phyloP scores from a whole-genome alignment of 805 yeast species.

The Ogataea salicorniae region DNA sequence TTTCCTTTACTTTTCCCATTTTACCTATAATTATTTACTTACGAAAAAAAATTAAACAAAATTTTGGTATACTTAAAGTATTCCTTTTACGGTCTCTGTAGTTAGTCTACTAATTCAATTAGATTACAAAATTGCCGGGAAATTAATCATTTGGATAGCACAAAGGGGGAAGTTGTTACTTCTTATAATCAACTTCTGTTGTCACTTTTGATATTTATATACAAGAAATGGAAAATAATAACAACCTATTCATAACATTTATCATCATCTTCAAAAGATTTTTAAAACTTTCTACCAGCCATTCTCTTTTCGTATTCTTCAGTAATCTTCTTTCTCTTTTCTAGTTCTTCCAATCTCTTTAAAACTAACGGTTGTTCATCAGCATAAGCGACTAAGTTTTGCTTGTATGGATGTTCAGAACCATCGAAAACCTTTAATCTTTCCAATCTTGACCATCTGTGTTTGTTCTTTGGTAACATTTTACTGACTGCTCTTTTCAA shows the following conservation, averaged over 20 bases:
- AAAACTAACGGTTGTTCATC: slow-evolving; percentile 60
- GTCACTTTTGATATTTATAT: slow-evolving; percentile 1
- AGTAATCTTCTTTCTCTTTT: slow-evolving; percentile 20
- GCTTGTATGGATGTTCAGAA: slow-evolving; percentile 77
- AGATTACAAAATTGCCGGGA: too few relatives aligned
- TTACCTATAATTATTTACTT: too few relatives aligned
- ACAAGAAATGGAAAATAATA: neutral
- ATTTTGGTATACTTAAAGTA: too few relatives aligned
- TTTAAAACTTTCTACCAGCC: slow-evolving; percentile 20
- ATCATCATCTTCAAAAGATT: neutral
- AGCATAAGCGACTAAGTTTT: slow-evolving; percentile 79
- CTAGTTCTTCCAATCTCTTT: slow-evolving; percentile 37
- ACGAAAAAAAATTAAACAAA: too few relatives aligned
- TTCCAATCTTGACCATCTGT: slow-evolving; percentile 71
- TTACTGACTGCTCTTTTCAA: slow-evolving; percentile 85
- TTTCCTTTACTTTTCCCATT: too few relatives aligned
- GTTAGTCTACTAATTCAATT: too few relatives aligned
- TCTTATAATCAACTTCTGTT: too few relatives aligned
- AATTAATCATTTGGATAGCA: too few relatives aligned
- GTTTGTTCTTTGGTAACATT: slow-evolving; percentile 91
- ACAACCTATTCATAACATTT: neutral
- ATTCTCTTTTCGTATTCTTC: slow-evolving; percentile 24
- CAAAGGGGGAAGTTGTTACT: too few relatives aligned
- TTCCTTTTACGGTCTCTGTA: too few relatives aligned
- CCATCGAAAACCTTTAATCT: slow-evolving; percentile 87